These are phyloP conservation scores for Thuidium tamariscinum DNA, from an alignment of 225 moss, liverwort and hornwort genomes.

Conservation along the genomic window DNA sequence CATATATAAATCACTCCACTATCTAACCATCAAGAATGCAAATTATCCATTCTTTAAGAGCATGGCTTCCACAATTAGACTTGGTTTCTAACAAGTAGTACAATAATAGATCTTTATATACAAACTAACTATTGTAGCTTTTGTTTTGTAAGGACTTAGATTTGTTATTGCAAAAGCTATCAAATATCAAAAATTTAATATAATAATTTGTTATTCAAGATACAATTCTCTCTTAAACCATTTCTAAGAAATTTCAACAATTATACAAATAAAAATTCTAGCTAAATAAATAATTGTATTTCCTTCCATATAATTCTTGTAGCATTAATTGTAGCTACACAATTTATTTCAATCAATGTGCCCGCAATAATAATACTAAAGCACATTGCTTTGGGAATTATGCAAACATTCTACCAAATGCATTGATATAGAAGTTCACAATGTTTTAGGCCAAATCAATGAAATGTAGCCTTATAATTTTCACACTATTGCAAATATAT, in stretches of 20 bases:
- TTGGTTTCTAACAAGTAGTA: not conserved
- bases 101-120: not conserved
- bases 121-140: rapidly evolving
- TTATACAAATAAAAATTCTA: not conserved
- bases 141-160: rapidly evolving
- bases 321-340: not conserved
- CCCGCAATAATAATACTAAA: rapidly evolving
- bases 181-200: not conserved
- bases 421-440: not conserved
- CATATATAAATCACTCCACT: rapidly evolving
- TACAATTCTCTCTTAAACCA: not conserved
- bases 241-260: not conserved
- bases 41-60: not conserved
- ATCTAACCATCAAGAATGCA: not conserved
- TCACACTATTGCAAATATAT: not conserved
- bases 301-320: not conserved
- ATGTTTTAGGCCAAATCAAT: too few species aligned
- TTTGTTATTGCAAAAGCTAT: not conserved
- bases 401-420: rapidly evolving
- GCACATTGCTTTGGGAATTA: rapidly evolving
- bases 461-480: not conserved
- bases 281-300: not conserved
- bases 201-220: not conserved
- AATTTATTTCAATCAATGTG: not conserved
- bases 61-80: not conserved